phyloP scores from a whole-genome alignment of 2,329 filamentous ascomycete genomes.

The Pseudocercospora pini-densiflorae region DNA sequence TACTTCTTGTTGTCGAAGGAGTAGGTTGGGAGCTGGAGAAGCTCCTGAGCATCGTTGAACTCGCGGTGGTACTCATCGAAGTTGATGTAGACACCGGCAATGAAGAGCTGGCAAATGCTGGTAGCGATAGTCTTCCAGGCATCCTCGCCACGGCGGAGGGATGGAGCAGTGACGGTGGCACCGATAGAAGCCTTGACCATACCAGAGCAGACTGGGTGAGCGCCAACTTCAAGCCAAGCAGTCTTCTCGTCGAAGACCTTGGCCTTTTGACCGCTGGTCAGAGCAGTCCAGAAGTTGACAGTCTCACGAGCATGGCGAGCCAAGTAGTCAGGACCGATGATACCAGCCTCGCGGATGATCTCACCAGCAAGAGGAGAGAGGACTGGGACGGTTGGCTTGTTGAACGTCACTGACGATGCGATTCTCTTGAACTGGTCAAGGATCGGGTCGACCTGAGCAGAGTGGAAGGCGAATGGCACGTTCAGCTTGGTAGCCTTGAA shows the following conservation, averaged over 20 bases:
- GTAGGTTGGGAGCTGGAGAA: slow-evolving; percentile 71
- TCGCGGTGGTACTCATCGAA: slow-evolving; percentile 73
- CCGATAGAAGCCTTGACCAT: slow-evolving; percentile 71
- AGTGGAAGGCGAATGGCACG: slow-evolving; percentile 71
- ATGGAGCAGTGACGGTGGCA: slow-evolving; percentile 60
- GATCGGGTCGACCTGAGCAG: slow-evolving; percentile 67
- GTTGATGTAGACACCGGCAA: slow-evolving; percentile 65
- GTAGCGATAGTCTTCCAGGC: slow-evolving; percentile 67
- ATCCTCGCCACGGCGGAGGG: slow-evolving; percentile 65
- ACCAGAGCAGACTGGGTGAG: slow-evolving; percentile 69
- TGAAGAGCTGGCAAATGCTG: slow-evolving; percentile 64
- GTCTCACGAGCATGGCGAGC: slow-evolving; percentile 68
- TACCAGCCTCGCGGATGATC: slow-evolving; percentile 61
- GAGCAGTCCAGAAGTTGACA: slow-evolving; percentile 69
- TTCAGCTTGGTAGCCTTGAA: slow-evolving; percentile 67
- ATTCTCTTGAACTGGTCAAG: slow-evolving; percentile 62
- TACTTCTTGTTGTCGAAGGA: slow-evolving; percentile 73
- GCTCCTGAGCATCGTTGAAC: slow-evolving; percentile 61
- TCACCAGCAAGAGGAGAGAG: slow-evolving; percentile 70
- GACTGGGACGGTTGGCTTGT: slow-evolving; percentile 63
- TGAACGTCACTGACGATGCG: slow-evolving; percentile 60
- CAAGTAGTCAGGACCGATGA: slow-evolving; percentile 66
- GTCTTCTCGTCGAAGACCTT: slow-evolving; percentile 68
- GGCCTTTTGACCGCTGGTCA: slow-evolving; percentile 63
- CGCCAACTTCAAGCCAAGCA: slow-evolving; percentile 75